A percentile compares a stretch with the other conserved stretches of the same genome.
phyloP scores from a whole-genome alignment of 225 moss, liverwort and hornwort genomes.

The Thuidium tamariscinum region DNA sequence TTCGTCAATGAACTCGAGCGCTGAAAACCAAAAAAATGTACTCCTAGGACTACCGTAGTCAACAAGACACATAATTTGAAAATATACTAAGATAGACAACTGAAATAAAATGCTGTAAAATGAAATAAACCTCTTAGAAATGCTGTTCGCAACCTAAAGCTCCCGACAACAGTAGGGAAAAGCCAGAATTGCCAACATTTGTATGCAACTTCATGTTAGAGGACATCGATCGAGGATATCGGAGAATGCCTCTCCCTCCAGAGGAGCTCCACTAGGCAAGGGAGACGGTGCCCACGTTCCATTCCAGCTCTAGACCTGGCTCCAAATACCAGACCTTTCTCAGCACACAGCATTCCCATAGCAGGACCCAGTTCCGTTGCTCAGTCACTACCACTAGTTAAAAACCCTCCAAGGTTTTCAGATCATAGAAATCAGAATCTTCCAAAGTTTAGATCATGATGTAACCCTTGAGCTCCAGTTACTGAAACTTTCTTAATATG shows the following conservation, averaged over 20 bases:
- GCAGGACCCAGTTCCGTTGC: neutral
- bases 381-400: neutral
- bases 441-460: neutral
- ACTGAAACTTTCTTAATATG: neutral
- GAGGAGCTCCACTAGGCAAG: neutral
- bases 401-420: neutral
- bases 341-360: neutral
- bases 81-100: neutral
- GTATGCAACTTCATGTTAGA: neutral
- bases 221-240: neutral
- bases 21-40: neutral
- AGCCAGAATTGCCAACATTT: neutral
- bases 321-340: neutral
- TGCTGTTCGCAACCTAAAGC: neutral
- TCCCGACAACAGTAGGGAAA: neutral
- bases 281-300: neutral
- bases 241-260: neutral
- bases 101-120: neutral
- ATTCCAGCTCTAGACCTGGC: neutral
- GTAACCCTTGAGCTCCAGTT: neutral
- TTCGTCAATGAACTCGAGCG: neutral
- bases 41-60: neutral
- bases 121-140: neutral
- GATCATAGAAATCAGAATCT: neutral
- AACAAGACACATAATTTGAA: neutral